Evolutionary conservation across 768 basidiomycete species (phyloP).

Genomic region (Lactarius quietus): DNA sequence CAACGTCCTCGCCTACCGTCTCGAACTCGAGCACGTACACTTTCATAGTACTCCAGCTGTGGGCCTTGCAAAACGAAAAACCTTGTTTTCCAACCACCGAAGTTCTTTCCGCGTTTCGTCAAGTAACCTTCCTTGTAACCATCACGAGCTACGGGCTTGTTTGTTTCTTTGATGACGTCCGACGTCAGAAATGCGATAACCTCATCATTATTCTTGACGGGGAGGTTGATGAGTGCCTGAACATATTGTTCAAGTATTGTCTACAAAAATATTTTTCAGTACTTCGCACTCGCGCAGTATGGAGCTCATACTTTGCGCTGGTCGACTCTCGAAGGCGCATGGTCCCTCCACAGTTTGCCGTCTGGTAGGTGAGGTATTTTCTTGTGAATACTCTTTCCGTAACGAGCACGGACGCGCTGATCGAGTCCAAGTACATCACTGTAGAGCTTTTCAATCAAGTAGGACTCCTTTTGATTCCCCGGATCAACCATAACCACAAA

Average conservation of each 20-base stretch:
- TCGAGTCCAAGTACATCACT: slow-evolving; percentile 90
- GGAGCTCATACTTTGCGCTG: slow-evolving; percentile 77
- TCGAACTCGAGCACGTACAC: slow-evolving; percentile 55
- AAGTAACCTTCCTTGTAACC: slow-evolving; percentile 94
- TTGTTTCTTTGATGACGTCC: slow-evolving; percentile 75
- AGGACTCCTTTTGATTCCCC: slow-evolving; percentile 63
- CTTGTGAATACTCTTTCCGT: slow-evolving; percentile 67
- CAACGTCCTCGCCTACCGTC: slow-evolving; percentile 1
- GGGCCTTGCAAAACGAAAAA: slow-evolving; percentile 93
- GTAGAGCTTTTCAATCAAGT: slow-evolving; percentile 91
- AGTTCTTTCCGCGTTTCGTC: slow-evolving; percentile 95
- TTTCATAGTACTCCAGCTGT: slow-evolving; percentile 91
- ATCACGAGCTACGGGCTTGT: slow-evolving; percentile 70
- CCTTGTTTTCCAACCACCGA: slow-evolving; percentile 96
- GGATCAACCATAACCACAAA: slow-evolving; percentile 80
- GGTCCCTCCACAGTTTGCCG: slow-evolving; percentile 93
- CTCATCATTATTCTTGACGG: slow-evolving; percentile 84
- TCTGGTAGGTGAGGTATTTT: slow-evolving; percentile 83
- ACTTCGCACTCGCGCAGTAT: slow-evolving; percentile 12
- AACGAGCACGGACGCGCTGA: slow-evolving; percentile 55
- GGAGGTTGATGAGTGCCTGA: slow-evolving; percentile 74
- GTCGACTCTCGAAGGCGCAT: slow-evolving; percentile 94
- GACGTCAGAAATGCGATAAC: slow-evolving; percentile 90
- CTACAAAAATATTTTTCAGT: slow-evolving; percentile 36
- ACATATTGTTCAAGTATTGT: slow-evolving; percentile 81